Conservation (phyloP, 1,139 yeast species). For the Nakaseomyces uthaithaninus region DNA sequence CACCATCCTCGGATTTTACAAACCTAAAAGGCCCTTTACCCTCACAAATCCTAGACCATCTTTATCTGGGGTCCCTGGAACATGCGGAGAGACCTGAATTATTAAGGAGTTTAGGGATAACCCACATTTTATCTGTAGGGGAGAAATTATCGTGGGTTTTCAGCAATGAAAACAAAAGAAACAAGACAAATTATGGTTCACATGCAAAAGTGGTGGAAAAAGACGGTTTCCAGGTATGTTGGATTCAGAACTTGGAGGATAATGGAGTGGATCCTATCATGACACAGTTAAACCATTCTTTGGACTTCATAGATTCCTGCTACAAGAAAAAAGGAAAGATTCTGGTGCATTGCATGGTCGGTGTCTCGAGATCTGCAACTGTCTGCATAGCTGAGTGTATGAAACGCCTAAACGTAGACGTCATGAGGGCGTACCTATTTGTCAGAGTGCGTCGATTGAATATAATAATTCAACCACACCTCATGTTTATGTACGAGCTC, state of each 20-base stretch:
- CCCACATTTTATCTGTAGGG: slow-evolving; percentile 78
- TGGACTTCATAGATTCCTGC: slow-evolving; percentile 39
- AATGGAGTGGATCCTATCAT: slow-evolving; percentile 46
- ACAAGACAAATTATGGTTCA: neutral
- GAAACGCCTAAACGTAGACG: slow-evolving; percentile 56
- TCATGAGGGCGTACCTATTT: slow-evolving; percentile 68
- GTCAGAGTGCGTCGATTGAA: slow-evolving; percentile 80
- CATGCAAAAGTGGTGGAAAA: slow-evolving; percentile 19
- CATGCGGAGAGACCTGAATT: slow-evolving; percentile 74
- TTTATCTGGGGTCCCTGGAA: slow-evolving; percentile 74
- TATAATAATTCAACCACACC: slow-evolving; percentile 84
- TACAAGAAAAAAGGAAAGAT: slow-evolving; percentile 40
- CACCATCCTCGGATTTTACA: slow-evolving; percentile 22
- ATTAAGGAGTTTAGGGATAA: slow-evolving; percentile 58
- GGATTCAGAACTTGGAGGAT: slow-evolving; percentile 39
- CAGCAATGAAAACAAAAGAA: slow-evolving; percentile 16
- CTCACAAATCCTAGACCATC: slow-evolving; percentile 62
- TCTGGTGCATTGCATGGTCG: slow-evolving; percentile 82
- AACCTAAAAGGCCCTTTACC: slow-evolving; percentile 36
- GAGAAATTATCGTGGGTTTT: slow-evolving; percentile 58
- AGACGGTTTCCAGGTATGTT: slow-evolving; percentile 33
- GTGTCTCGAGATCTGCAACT: slow-evolving; percentile 85
- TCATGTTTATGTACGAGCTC: slow-evolving; percentile 77
- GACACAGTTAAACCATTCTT: slow-evolving; percentile 36
- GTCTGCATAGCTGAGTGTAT: slow-evolving; percentile 86